Base-by-base conservation (phyloP, 2,329 filamentous ascomycete genomes). In the Colletotrichum lentis region DNA sequence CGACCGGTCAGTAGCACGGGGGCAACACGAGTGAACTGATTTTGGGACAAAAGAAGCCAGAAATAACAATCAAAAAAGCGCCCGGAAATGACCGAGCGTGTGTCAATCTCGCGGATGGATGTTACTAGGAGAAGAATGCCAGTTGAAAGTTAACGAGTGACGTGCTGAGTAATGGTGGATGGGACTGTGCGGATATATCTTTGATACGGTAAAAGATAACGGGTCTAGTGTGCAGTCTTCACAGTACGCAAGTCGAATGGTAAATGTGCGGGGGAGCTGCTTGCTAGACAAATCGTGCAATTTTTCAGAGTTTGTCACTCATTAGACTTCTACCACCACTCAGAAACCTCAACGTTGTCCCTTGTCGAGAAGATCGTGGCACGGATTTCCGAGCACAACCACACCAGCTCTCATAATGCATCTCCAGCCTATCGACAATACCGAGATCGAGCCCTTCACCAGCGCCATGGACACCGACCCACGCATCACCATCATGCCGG, bases 401-500 rank as follows among this genome's bases (percentile, higher is more conserved):
- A 49, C 5, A 7, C n/a, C 8, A 10, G n/a, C 37, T 31, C 31
- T 20, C 54, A 53, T 35, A 39, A 71, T 71, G 70, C 70, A 71
- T 63, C 62, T 71, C 20, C 70, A 71, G n/a, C 70, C 70, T 50
- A 63, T 71, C 18, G 70, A 71, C 57, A 70, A 70, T 22, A 68
- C 68, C 4, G 70, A 70, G 44, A 58, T 70, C n/a, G 70, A 71
- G 46, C 67, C 67, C 20, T 70, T 70, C 50, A 67, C 69, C 60
- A 65, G 55, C 47, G 49, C 68, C 68, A 70, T 71, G 64, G 52
- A 57, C 10, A 50, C 60, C 31, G 67, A 53, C 18, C 46, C 62
- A 20, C 39, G 57, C 43, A 24, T 57, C 46, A 57, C 60, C 27
- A 35, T 52, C 44, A 14, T 39, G n/a, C 49, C 63, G 24, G 62